A percentile compares a stretch with the other conserved stretches of the same genome.
Conservation (phyloP, 1,139 yeast species). For the Candida sojae region DNA sequence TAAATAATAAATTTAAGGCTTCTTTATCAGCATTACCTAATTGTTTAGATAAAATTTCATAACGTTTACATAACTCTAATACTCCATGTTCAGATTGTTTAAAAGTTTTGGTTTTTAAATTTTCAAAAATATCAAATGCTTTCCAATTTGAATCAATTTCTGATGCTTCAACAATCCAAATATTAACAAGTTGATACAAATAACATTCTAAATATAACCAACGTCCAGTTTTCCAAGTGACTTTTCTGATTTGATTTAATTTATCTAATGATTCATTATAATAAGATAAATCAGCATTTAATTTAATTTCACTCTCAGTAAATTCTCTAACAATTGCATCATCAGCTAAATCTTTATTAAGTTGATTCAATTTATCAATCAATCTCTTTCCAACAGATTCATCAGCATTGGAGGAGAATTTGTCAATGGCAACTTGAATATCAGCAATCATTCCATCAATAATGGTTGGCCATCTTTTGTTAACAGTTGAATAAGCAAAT, state of each 20-base stretch:
- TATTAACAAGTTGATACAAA: conserved; percentile 64
- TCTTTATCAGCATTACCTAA: conserved; percentile 39
- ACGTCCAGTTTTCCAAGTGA: conserved; percentile 86
- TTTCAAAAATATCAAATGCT: conserved; percentile 69
- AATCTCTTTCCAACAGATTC: conserved; percentile 23
- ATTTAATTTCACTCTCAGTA: conserved; percentile 35
- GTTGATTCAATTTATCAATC: conserved; percentile 36
- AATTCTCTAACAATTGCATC: conserved; percentile 47
- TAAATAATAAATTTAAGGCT: conserved; percentile 57
- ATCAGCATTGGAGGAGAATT: conserved; percentile 14
- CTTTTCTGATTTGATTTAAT: conserved; percentile 24
- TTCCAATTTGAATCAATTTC: conserved; percentile 43
- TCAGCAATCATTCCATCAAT: conserved; percentile 69
- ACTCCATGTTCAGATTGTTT: conserved; percentile 76
- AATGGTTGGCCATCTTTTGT: conserved; percentile 86
- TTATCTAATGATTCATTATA: conserved; percentile 50
- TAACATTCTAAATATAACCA: conserved; percentile 91
- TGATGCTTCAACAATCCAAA: conserved; percentile 39
- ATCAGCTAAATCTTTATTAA: conserved; percentile 38
- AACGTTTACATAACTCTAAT: conserved; percentile 75
- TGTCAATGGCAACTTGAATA: conserved; percentile 26
- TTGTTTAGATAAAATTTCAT: conserved; percentile 38
- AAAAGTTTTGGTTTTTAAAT: conserved; percentile 73
- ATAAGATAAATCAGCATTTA: conserved; percentile 46
- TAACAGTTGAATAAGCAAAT: conserved; percentile 80